Evolutionary conservation across 2,329 filamentous ascomycete genomes (phyloP).

Genomic region (Macrophomina phaseolina): DNA sequence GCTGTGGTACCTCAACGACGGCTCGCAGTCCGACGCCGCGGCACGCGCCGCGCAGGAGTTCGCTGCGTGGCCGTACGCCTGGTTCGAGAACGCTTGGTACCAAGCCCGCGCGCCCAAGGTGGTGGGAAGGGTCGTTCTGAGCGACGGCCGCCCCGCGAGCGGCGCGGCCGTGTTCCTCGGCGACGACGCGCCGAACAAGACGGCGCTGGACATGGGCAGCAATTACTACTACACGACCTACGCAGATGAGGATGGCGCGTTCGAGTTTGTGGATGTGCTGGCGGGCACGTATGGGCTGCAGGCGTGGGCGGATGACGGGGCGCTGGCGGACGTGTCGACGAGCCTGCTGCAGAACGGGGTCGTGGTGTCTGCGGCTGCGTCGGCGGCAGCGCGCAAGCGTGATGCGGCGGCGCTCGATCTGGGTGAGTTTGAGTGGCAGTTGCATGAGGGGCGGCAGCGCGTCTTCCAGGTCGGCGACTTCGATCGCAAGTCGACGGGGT

Average conservation of each 20-base stretch:
- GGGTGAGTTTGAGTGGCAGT: background rate
- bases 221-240: slow-evolving; percentile 57
- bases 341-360: slow-evolving; percentile 51
- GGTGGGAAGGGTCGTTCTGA: slow-evolving; percentile 51
- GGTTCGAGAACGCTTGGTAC: slow-evolving; percentile 55
- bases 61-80: slow-evolving; percentile 55
- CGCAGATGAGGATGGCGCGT: slow-evolving; percentile 51
- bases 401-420: slow-evolving; percentile 5
- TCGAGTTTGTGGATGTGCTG: slow-evolving; percentile 53
- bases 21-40: slow-evolving; percentile 52
- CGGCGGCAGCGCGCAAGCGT: slow-evolving; percentile 29
- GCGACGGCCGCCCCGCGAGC: slow-evolving; percentile 55
- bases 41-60: slow-evolving; percentile 49
- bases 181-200: slow-evolving; percentile 53
- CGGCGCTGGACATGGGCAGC: slow-evolving; percentile 55
- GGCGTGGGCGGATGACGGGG: slow-evolving; percentile 56
- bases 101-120: slow-evolving; percentile 55
- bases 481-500: slow-evolving; percentile 54
- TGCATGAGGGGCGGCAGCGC: slow-evolving; percentile 36
- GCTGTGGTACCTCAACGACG: slow-evolving; percentile 55
- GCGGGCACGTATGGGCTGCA: slow-evolving; percentile 55
- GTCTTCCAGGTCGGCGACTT: slow-evolving; percentile 59
- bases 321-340: slow-evolving; percentile 53
- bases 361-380: slow-evolving; percentile 39
- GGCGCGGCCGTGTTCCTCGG: slow-evolving; percentile 59